Evolutionary conservation across 192 early-diverging fungal genomes (phyloP).

Genomic region (Coemansia sp.): DNA sequence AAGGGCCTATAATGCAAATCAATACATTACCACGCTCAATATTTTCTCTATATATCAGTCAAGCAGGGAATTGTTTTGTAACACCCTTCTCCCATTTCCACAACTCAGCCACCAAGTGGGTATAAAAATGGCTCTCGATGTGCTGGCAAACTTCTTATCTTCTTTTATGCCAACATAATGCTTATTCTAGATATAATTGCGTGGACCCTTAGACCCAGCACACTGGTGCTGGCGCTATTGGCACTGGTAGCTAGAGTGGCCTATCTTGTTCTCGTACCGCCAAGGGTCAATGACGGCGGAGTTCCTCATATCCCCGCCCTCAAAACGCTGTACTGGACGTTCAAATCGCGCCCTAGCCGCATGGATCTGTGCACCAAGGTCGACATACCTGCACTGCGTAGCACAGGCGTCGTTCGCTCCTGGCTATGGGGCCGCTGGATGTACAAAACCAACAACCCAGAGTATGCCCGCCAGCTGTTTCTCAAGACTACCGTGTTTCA

Average conservation of each 20-base stretch:
- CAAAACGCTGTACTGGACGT: conserved; percentile 50
- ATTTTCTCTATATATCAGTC: too few relatives aligned
- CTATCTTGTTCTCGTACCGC: conserved; percentile 36
- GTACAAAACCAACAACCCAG: conserved; percentile 53
- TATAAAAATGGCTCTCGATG: too few relatives aligned
- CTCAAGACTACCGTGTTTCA: conserved; percentile 42
- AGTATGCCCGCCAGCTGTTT: conserved; percentile 47
- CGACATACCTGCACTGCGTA: conserved; percentile 28
- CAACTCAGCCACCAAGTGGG: too few relatives aligned
- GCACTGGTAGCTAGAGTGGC: background rate
- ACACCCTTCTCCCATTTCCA: too few relatives aligned
- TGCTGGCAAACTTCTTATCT: too few relatives aligned
- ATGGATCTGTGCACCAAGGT: conserved; percentile 38
- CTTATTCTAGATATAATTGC: too few relatives aligned
- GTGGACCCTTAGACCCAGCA: background rate
- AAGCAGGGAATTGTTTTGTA: too few relatives aligned
- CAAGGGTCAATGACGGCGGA: conserved; percentile 42
- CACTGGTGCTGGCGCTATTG: conserved; percentile 7
- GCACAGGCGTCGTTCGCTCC: conserved; percentile 32
- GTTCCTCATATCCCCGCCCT: conserved; percentile 39
- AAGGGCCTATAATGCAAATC: background rate
- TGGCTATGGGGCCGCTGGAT: conserved; percentile 53
- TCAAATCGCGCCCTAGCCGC: conserved; percentile 35
- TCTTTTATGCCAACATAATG: too few relatives aligned
- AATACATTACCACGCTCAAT: too few relatives aligned